These are phyloP conservation scores for Petunia secreta DNA, from an alignment of 257 asterid genomes.

Conservation along the genomic window DNA sequence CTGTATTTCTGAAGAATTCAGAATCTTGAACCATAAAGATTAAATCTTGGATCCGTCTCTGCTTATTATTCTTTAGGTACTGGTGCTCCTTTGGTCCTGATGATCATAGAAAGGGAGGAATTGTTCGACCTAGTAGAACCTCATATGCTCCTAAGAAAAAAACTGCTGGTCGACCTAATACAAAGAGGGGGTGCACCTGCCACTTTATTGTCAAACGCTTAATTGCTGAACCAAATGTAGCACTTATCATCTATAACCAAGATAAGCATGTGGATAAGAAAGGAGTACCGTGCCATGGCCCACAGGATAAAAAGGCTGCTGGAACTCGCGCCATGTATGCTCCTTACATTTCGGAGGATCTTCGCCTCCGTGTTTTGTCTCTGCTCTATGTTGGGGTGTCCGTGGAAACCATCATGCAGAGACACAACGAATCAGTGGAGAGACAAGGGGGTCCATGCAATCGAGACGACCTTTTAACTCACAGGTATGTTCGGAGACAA, in stretches of 20 bases:
- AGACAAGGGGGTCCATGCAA: conserved; percentile 92
- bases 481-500: conserved; percentile 91
- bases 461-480: conserved; percentile 94
- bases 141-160: conserved; percentile 79
- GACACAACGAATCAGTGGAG: conserved; percentile 89
- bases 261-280: conserved; percentile 85
- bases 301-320: conserved; percentile 78
- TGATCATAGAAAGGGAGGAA: conserved; percentile 89
- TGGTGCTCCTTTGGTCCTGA: conserved; percentile 99
- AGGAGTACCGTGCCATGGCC: conserved; percentile 95
- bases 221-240: conserved; percentile 87
- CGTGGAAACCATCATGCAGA: conserved; percentile 97
- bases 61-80: conserved; percentile 54
- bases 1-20: too few relatives aligned
- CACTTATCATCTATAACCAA: conserved; percentile 81
- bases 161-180: conserved; percentile 89
- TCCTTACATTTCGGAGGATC: conserved; percentile 96
- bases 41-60: too few relatives aligned
- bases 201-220: conserved; percentile 93
- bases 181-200: conserved; percentile 97
- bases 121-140: conserved; percentile 86
- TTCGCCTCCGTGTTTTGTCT: conserved; percentile 83
- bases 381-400: conserved; percentile 94
- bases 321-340: conserved; percentile 99
- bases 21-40: too few relatives aligned